Evolutionary conservation across 306 rosid species (phyloP).

Genomic region (Purshia tridentata): DNA sequence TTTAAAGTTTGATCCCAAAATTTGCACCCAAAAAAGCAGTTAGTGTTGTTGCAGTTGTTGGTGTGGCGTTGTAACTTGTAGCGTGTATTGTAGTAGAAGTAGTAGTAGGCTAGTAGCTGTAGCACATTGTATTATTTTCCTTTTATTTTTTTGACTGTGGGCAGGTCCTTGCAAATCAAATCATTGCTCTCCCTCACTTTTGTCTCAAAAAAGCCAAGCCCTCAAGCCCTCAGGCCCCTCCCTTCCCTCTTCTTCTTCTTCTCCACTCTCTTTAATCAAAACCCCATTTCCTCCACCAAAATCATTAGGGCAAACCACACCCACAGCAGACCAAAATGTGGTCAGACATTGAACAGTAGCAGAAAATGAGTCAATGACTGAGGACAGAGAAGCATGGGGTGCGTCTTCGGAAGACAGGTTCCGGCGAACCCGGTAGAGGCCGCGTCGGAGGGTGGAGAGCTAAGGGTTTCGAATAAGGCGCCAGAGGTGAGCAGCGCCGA

Average conservation of each 20-base stretch:
- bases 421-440: slow-evolving; percentile 36
- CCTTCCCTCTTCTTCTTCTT: not conserved
- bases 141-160: slow-evolving; percentile 43
- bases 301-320: not conserved
- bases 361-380: slow-evolving; percentile 45
- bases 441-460: slow-evolving; percentile 22
- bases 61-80: too few relatives aligned
- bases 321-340: slow-evolving; percentile 11
- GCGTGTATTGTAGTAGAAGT: not conserved
- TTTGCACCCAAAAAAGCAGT: too few relatives aligned
- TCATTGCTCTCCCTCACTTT: slow-evolving; percentile 73
- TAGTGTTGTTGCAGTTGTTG: too few relatives aligned
- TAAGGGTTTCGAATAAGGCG: slow-evolving; percentile 19
- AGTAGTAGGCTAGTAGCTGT: not conserved
- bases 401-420: slow-evolving; percentile 68
- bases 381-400: slow-evolving; percentile 62
- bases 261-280: slow-evolving; percentile 14
- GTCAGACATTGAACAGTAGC: slow-evolving; percentile 17
- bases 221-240: slow-evolving; percentile 18
- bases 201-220: slow-evolving; percentile 66
- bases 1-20: slow-evolving; percentile 33
- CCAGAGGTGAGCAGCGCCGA: slow-evolving; percentile 3
- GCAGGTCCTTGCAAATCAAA: slow-evolving; percentile 59
- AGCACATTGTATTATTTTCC: not conserved
- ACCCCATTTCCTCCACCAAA: not conserved